Conservation (phyloP, 2,329 filamentous ascomycete genomes). For the Elsinoe ampelina region DNA sequence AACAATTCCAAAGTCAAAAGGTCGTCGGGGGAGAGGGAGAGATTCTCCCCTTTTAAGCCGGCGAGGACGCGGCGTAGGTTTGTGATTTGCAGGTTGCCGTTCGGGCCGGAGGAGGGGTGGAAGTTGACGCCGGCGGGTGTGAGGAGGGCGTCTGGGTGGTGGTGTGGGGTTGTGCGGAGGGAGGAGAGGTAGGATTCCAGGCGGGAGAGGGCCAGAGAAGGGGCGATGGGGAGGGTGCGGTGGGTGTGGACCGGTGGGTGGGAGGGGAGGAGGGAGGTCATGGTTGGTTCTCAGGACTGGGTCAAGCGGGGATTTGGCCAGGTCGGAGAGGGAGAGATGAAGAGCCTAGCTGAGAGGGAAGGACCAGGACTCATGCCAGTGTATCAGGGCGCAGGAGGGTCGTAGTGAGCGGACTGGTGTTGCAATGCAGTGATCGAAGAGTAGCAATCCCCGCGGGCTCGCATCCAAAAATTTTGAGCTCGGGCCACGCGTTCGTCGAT, state of each 20-base stretch:
- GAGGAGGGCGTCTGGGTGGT: constrained; percentile 41
- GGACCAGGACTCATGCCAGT: no score
- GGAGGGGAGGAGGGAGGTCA: constrained; percentile 17
- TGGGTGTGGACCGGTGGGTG: constrained; percentile 30
- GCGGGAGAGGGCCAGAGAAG: constrained; percentile 26
- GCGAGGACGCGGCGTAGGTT: constrained; percentile 45
- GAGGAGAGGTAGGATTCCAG: constrained; percentile 34
- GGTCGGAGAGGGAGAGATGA: neutral
- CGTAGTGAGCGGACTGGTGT: neutral
- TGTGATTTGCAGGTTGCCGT: constrained; percentile 42
- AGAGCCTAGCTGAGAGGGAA: neutral
- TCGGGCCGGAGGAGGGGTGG: constrained; percentile 33
- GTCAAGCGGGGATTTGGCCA: no score
- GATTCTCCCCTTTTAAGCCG: constrained; percentile 43
- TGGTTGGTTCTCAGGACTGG: neutral
- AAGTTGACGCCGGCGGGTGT: constrained; percentile 34
- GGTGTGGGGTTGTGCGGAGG: constrained; percentile 33
- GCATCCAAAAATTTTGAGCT: constrained; percentile 13
- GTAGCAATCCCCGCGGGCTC: neutral
- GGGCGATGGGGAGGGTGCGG: constrained; percentile 27
- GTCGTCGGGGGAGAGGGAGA: constrained; percentile 33
- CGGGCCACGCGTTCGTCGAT: constrained; percentile 10
- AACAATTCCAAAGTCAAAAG: constrained; percentile 29
- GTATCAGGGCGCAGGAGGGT: no score
- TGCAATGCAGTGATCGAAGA: neutral